Percentiles rank a stretch among this genome's conserved stretches.
phyloP scores from a whole-genome alignment of 129 eudicot genomes.

The Glebionis coronaria region DNA sequence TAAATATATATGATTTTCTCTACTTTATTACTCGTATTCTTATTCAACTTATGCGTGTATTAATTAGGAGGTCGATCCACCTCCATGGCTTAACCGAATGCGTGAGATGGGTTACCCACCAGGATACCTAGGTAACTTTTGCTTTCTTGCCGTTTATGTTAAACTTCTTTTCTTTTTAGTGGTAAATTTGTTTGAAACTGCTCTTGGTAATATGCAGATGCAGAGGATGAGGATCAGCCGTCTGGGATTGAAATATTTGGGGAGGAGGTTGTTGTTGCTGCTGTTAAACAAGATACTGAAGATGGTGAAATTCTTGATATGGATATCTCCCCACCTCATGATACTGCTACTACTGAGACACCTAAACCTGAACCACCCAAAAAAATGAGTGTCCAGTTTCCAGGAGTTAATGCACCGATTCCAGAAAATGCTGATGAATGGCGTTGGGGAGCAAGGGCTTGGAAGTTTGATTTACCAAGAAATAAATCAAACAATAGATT shows the following conservation, averaged over 20 bases:
- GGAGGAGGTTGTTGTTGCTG: constrained; percentile 41
- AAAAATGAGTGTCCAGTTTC: constrained; percentile 75
- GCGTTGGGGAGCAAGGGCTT: constrained; percentile 61
- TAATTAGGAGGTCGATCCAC: constrained; percentile 88
- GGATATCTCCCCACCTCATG: constrained; percentile 34
- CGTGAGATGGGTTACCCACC: constrained; percentile 97
- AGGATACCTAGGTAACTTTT: constrained; percentile 73
- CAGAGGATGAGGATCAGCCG: constrained; percentile 67
- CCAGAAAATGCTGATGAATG: constrained; percentile 81
- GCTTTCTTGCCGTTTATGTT: not conserved
- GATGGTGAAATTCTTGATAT: constrained; percentile 77
- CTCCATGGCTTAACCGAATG: constrained; percentile 98
- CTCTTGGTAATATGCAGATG: constrained; percentile 32
- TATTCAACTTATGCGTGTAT: not conserved
- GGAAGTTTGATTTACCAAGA: constrained; percentile 44
- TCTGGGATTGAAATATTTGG: constrained; percentile 82
- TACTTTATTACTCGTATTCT: not conserved
- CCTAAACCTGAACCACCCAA: constrained; percentile 37
- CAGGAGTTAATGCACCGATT: constrained; percentile 81
- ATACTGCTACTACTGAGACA: constrained; percentile 5
- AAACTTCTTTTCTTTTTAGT: not conserved
- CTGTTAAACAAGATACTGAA: constrained; percentile 48
- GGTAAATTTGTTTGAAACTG: not conserved
- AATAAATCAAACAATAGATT: constrained; percentile 40
- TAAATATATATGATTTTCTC: not conserved